A percentile compares a stretch with the other conserved stretches of the same genome.
Conservation (phyloP, 2,329 filamentous ascomycete species). For the Fusarium sp. region DNA sequence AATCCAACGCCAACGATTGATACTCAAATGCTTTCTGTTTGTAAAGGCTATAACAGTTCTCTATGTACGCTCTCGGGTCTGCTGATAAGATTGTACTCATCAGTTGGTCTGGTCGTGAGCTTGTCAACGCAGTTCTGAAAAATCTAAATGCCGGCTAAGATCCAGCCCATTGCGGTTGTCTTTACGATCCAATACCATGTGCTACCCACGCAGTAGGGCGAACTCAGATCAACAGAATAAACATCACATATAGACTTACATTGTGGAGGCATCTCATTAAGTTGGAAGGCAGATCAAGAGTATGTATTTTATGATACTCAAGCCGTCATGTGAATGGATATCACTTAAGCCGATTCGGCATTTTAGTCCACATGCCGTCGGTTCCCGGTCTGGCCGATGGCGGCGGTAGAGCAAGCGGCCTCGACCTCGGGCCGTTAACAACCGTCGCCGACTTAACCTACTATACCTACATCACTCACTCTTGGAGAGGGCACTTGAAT, state of each 20-base stretch:
- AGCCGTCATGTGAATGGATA: slow-evolving; percentile 28
- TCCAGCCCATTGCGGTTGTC: neutral
- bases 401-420: slow-evolving; percentile 38
- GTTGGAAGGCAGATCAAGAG: neutral
- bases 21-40: neutral
- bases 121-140: neutral
- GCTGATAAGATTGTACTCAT: neutral
- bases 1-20: neutral
- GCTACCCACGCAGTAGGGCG: too few relatives aligned
- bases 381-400: slow-evolving; percentile 47
- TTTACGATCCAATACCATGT: neutral
- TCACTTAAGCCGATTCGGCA: slow-evolving; percentile 37
- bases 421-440: slow-evolving; percentile 55
- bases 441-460: slow-evolving; percentile 46
- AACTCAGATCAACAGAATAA: neutral
- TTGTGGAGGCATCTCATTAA: neutral
- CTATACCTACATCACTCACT: slow-evolving; percentile 27
- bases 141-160: neutral
- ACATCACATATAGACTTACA: neutral
- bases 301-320: neutral
- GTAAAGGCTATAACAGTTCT: neutral
- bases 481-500: slow-evolving; percentile 26
- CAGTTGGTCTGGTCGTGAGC: neutral
- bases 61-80: neutral
- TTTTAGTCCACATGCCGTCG: slow-evolving; percentile 30